Evolutionary conservation across 805 yeast species (phyloP), one percentile per base, ranked within the genome.

Genomic region (Yarrowia sp.): DNA sequence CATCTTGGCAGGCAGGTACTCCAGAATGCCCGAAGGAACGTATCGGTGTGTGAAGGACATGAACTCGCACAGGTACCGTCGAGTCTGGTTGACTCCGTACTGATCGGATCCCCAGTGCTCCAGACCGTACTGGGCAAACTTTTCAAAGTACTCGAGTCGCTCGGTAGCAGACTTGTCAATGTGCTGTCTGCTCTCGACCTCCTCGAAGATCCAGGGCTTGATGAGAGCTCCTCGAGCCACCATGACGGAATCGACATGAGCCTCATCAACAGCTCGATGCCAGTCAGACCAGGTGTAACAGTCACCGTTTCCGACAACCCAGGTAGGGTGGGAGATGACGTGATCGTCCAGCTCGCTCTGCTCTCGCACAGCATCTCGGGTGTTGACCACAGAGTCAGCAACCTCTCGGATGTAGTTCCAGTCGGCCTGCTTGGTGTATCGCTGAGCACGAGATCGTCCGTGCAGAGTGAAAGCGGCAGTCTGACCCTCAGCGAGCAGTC

Each of bases 131-230:
- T 86, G 78, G 4, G 96, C 85, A 74, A 86, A 95, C 61, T 81
- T 82, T 68, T 80, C 79, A 71, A 93, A 75, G 47, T 88, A 84
- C 41, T 87, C 96, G 65, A 95, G 82, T 75, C 99, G 84, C 77
- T 95, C 98, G 18, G 87, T 80, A n/a, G 97, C 87, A 1, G 90
- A 80, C 78, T 93, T 95, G 75, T 95, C 99, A 68, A 95, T 77
- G 74, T 91, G 86, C 76, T 95, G 98, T 71, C 86, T 85, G 7
- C 93, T 81, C 66, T 93, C 96, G 65, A 95, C 84, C 77, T 95
- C 99, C 78, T 95, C 98, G 71, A 93, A 95, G 61, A 95, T 90
- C 99, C 99, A 95, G 39, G 99, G 99, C 77, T 95, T 95, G 74
- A 95, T 92, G 69, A 95, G 82, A 1, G 98, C 98, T 65, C 98